Evolutionary conservation across 257 asterid genomes (phyloP), one percentile per base, ranked within the genome.

Genomic region (Buddleja alternifolia): DNA sequence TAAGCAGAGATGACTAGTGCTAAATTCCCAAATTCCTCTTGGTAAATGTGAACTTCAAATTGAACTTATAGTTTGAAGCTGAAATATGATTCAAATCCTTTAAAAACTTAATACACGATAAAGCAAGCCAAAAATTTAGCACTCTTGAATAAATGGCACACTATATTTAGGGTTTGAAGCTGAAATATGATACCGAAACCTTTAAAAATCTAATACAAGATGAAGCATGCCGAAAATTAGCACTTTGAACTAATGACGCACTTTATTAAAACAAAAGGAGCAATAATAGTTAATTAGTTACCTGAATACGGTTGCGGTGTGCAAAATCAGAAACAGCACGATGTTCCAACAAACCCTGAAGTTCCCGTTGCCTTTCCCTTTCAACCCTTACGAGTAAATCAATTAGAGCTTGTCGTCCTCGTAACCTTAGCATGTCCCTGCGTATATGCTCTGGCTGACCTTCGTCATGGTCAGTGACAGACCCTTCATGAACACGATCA

Each of bases 311-410:
- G 60, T 79, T 91, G 77, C 95, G 97, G 71, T 91, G 96, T 34
- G 96, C 96, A 78, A 91, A 91, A 77, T 84, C 93, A 75, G 96
- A 83, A 72, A 91, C 97, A 60, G 97, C 96, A 17, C 96, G 96
- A 78, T 91, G 87, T 77, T 91, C 95, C 82, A 84, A 75, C 73
- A 91, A 71, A 63, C 93, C 86, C 66, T 89, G 87, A 67, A 91
- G 96, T 66, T 91, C 97, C 62, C 93, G 63, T 77, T 85, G 96
- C 60, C 97, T 84, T 76, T 91, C 97, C 74, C 95, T 78, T 77
- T 84, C 97, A 73, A 82, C 66, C 77, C 97, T 82, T 61, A 91
- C 80, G 51, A 91, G 95, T 86, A 91, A 85, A 81, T 89, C 97
- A 77, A 91, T 76, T 50, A 88, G 72, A 52, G 90, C 95, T 84